Base-by-base conservation (phyloP, 768 basidiomycete species). In the Agaricus subrufescens region DNA sequence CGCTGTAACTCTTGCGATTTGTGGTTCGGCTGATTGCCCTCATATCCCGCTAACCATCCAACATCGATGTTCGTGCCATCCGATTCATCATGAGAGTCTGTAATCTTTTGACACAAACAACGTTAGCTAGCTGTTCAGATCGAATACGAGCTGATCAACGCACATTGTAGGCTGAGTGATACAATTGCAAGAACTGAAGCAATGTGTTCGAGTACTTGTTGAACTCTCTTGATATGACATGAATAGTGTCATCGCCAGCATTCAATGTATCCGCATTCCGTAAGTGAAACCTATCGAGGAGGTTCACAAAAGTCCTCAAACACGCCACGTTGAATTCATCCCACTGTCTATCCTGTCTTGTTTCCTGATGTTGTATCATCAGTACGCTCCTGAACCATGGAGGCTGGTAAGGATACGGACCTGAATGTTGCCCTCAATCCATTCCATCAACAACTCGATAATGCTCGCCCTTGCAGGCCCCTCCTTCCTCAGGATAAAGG, bases 141-240 rank as follows among this genome's bases (percentile, higher is more conserved):
- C 5, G 14, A n/a, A 30, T 14, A 9, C 9, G 39, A 52, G 56
- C 11, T 12, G 14, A 34, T 34, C 15, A 14, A 63, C 75, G 45
- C 54, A 84, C 84, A n/a, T 65, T 54, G 49, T 62, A 63, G 15
- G 84, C 85, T 31, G 69, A 60, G 49, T 80, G 80, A 59, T 73
- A 79, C 3, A 76, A 68, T 30, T 84, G 82, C 46, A 89, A 72
- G 3, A 82, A 82, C 60, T 80, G 78, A 29, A 89, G 72, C 44
- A 95, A 75, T 25, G 85, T 75, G 12, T 74, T 76, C 29, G 87
- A 84, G 63, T 94, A 92, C 52, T 84, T 85, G 63, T 86, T 85
- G 72, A 95, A 95, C 27, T 92, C 68, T 26, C 93, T 76, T 1
- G 90, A 86, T 15, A 89, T 81, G 9, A 84, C 82, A 64, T 91